Percentiles rank a stretch among this genome's conserved stretches.
phyloP scores from a whole-genome alignment of 2,329 filamentous ascomycete species.

The Oidium heveae region DNA sequence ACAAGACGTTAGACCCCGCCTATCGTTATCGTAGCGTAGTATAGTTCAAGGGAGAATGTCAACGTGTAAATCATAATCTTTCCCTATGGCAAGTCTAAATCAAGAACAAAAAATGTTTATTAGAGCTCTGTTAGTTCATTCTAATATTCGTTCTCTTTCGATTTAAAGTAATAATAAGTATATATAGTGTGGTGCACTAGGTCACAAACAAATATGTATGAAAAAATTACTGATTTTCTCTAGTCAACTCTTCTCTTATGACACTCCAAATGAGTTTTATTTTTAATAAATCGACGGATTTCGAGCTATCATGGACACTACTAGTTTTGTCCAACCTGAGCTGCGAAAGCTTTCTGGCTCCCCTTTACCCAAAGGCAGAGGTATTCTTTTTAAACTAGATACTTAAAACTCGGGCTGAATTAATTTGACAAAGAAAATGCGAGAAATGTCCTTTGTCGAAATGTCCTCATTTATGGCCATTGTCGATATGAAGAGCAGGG shows the following conservation, averaged over 20 bases:
- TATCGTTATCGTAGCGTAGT: too few species aligned
- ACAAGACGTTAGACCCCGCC: too few species aligned
- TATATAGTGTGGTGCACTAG: too few species aligned
- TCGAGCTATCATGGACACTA: slow-evolving; percentile 10
- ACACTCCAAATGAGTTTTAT: background rate
- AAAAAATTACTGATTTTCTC: background rate
- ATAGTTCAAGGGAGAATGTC: too few species aligned
- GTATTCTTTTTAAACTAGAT: slow-evolving; percentile 18
- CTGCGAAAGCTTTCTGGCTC: slow-evolving; percentile 21
- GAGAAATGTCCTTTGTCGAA: slow-evolving; percentile 77
- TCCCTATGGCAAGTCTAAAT: too few species aligned
- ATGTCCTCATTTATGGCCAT: slow-evolving; percentile 79
- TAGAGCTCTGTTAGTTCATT: too few species aligned
- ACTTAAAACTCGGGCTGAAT: background rate
- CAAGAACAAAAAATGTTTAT: too few species aligned
- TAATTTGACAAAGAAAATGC: slow-evolving; percentile 27
- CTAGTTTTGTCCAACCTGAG: slow-evolving; percentile 13
- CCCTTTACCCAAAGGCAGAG: slow-evolving; percentile 29
- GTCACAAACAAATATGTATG: background rate
- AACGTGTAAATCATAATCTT: too few species aligned
- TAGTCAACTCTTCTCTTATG: background rate
- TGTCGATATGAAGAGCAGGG: slow-evolving; percentile 78
- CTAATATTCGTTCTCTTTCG: too few species aligned
- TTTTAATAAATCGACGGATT: background rate
- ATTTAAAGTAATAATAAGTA: too few species aligned